Conservation (phyloP, 2,329 filamentous ascomycete genomes). For the Cercospora sp. region DNA sequence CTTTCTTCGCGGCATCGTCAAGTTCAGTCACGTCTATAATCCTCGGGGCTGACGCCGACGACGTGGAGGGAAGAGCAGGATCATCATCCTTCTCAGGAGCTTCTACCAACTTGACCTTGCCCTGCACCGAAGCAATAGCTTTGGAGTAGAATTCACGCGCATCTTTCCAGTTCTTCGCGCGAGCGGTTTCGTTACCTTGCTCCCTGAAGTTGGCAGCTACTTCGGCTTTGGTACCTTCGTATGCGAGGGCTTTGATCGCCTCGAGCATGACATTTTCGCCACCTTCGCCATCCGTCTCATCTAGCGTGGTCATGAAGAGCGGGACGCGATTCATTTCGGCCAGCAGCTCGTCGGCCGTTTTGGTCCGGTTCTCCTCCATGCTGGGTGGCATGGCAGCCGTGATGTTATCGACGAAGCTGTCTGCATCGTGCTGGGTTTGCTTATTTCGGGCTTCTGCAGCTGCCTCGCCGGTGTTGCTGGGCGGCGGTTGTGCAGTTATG, state of each 20-base stretch:
- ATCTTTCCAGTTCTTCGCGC: conserved; percentile 70
- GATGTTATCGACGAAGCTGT: conserved; percentile 27
- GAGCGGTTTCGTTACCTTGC: conserved; percentile 87
- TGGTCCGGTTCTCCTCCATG: conserved; percentile 58
- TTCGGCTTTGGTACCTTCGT: conserved; percentile 86
- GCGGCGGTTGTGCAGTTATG: not conserved
- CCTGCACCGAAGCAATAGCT: conserved; percentile 68
- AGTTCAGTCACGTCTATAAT: conserved; percentile 12
- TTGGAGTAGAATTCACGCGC: conserved; percentile 91
- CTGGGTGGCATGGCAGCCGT: conserved; percentile 56
- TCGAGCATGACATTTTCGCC: conserved; percentile 79
- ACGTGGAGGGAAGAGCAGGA: not conserved
- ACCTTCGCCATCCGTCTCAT: conserved; percentile 56
- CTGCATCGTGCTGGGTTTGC: conserved; percentile 18
- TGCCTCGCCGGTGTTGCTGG: conserved; percentile 5
- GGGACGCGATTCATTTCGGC: conserved; percentile 70
- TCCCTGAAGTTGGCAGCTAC: conserved; percentile 83
- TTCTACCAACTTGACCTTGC: conserved; percentile 22
- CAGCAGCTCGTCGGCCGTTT: conserved; percentile 61
- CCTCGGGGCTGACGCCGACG: not conserved
- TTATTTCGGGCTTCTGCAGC: not conserved
- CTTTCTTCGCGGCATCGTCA: conserved; percentile 27
- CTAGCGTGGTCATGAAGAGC: conserved; percentile 93
- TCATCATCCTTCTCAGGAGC: conserved; percentile 13
- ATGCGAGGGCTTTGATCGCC: conserved; percentile 84